Percentiles rank a stretch among this genome's conserved stretches.
These are phyloP conservation scores for Saccharomycopsis crataegensis DNA, from an alignment of 1,139 yeast genomes.

Conservation along the genomic window DNA sequence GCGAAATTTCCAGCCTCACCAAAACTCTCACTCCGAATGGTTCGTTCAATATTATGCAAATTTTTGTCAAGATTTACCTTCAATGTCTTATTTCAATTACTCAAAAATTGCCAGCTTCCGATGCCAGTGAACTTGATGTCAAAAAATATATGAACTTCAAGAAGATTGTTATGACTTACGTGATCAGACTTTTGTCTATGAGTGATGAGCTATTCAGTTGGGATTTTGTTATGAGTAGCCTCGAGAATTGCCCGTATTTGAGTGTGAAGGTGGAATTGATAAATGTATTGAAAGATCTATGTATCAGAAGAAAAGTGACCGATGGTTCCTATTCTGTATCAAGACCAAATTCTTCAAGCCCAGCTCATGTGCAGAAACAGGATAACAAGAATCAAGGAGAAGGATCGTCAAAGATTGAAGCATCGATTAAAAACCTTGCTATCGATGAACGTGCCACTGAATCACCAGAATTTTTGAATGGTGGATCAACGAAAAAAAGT, in stretches of 20 bases:
- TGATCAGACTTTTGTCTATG: conserved; percentile 48
- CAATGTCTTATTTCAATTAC: conserved; percentile 28
- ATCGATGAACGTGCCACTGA: not conserved
- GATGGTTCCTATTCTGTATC: not conserved
- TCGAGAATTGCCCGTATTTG: conserved; percentile 61
- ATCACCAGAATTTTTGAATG: not conserved
- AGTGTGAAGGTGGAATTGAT: conserved; percentile 52
- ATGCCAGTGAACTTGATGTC: not conserved
- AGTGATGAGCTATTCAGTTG: conserved; percentile 52
- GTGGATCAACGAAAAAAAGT: not conserved
- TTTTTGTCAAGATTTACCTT: conserved; percentile 30
- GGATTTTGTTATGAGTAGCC: conserved; percentile 56
- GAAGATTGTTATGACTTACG: conserved; percentile 35
- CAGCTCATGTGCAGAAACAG: conserved; percentile 3
- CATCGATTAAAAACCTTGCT: conserved; percentile 1
- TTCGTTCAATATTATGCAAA: not conserved
- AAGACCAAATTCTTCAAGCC: conserved; percentile 14
- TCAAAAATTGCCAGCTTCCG: conserved; percentile 13
- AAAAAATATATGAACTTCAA: not conserved
- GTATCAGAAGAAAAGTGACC: conserved; percentile 27
- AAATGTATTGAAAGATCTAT: conserved; percentile 59
- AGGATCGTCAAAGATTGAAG: conserved; percentile 13
- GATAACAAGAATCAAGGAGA: conserved; percentile 17
- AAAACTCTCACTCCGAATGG: not conserved
- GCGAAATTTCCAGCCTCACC: conserved; percentile 18